Conservation (phyloP, 2,329 filamentous ascomycete genomes). For the Fusarium oxysporum region DNA sequence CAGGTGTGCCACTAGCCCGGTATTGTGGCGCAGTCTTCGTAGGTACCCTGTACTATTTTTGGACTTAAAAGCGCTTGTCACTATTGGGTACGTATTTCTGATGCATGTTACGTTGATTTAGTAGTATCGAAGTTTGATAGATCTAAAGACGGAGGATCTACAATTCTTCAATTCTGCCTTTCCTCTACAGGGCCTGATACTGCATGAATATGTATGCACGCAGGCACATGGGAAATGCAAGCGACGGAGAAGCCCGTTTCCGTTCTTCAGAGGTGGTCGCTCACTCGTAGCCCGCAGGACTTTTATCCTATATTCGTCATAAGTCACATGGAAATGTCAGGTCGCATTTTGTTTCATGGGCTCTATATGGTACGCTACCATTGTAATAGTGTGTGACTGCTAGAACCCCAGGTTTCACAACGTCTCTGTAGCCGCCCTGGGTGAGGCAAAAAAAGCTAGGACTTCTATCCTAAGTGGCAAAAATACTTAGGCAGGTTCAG, state of each 20-base stretch:
- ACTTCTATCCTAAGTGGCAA: background rate
- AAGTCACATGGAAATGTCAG: constrained; percentile 39
- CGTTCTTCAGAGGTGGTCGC: constrained; percentile 10
- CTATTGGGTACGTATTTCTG: background rate
- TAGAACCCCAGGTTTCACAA: constrained; percentile 42
- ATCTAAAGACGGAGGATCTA: constrained; percentile 20
- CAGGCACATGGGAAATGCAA: constrained; percentile 13
- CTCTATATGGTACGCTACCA: background rate
- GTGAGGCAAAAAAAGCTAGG: background rate
- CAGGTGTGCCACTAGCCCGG: constrained; percentile 25
- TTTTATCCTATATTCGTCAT: constrained; percentile 10
- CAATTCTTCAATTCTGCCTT: constrained; percentile 32
- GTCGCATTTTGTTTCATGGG: constrained; percentile 17
- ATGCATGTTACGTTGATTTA: constrained; percentile 10
- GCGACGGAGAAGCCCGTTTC: constrained; percentile 22
- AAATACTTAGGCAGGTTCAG: background rate
- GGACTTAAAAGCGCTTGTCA: constrained; percentile 30
- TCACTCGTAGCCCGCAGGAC: constrained; percentile 18
- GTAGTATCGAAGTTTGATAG: background rate
- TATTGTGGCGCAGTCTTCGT: constrained; percentile 35
- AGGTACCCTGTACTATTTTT: constrained; percentile 40
- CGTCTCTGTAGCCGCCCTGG: constrained; percentile 34
- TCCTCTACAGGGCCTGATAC: constrained; percentile 3
- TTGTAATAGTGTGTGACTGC: constrained; percentile 29
- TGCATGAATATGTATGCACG: constrained; percentile 34